Evolutionary conservation across 2,329 filamentous ascomycete genomes (phyloP), one percentile per base, ranked within the genome.

Genomic region (Pseudopyrenochaeta lycopersici): DNA sequence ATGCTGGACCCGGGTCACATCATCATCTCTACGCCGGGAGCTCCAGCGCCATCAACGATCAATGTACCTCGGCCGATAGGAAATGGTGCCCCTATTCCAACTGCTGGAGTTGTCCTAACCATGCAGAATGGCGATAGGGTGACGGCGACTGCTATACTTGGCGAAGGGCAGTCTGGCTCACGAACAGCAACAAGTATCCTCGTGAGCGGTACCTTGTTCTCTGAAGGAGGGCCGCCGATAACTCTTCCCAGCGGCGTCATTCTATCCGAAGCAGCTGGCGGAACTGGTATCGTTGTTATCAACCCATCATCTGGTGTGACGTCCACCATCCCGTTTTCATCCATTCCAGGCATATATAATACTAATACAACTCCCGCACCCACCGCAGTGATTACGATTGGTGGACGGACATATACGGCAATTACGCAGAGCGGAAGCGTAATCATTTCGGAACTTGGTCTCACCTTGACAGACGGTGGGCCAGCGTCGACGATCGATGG

Each of bases 211-310:
- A 59, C 54, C 0, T 5, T 55, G 45, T 40, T 61, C 35, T 55
- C 41, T 20, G 30, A 46, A 14, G 54, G 51, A 12, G 54, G 58
- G 10, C 27, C 54, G 4, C 46, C 58, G 9, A 23, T 58, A n/a
- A 61, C 58, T 4, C 42, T 61, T 12, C 15, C 46, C 11, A 56
- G 56, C 46, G 60, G 60, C 14, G 35, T 63, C 30, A 43, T 59
- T 3, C 15, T 63, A 2, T 59, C 55, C 14, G 47, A 61, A 33
- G 54, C 58, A 3, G 48, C 58, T 1, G 33, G 31, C 15, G 55
- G 55, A 4, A 52, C 52, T 3, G 58, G 55, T 18, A 33, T 64
- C 14, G 47, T 57, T 1, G 39, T 58, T 6, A 29, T 62, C 4
- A 33, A 58, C 18, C 49, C 58, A 7, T 30, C 49, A 9, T 40